A percentile compares a stretch with the other conserved stretches of the same genome.
Evolutionary conservation across 495 filamentous ascomycete genomes (phyloP).

Genomic region (Neurospora sublineolata): DNA sequence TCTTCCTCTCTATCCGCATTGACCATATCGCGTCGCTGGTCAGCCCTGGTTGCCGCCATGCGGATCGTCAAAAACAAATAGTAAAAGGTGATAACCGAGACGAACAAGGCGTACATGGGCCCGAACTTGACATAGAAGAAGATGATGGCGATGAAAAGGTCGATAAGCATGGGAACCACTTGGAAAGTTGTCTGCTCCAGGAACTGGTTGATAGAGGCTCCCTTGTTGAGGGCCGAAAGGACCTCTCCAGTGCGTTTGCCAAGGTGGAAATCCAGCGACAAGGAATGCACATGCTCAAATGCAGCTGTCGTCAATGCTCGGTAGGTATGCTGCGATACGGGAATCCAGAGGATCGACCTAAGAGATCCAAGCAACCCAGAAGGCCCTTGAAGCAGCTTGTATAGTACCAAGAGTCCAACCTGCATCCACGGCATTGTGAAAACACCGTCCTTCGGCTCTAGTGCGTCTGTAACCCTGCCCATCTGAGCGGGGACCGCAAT

Average conservation of each 20-base stretch:
- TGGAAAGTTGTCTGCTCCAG: slow-evolving; percentile 92
- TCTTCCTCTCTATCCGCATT: slow-evolving; percentile 90
- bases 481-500: slow-evolving; percentile 69
- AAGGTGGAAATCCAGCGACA: slow-evolving; percentile 92
- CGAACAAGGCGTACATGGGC: slow-evolving; percentile 83
- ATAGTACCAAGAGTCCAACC: slow-evolving; percentile 69
- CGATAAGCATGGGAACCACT: slow-evolving; percentile 87
- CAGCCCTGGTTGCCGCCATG: slow-evolving; percentile 86
- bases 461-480: slow-evolving; percentile 56
- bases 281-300: slow-evolving; percentile 91
- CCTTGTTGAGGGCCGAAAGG: slow-evolving; percentile 87
- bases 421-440: slow-evolving; percentile 22
- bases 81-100: slow-evolving; percentile 84
- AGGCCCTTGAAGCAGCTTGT: slow-evolving; percentile 75
- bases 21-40: slow-evolving; percentile 84
- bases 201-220: slow-evolving; percentile 91
- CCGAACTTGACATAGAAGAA: slow-evolving; percentile 77
- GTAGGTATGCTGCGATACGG: slow-evolving; percentile 92
- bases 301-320: slow-evolving; percentile 85
- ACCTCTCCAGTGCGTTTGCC: slow-evolving; percentile 96
- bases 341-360: slow-evolving; percentile 82
- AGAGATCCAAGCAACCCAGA: slow-evolving; percentile 77
- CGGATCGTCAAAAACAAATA: slow-evolving; percentile 93
- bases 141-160: slow-evolving; percentile 74
- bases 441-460: slow-evolving; percentile 26